phyloP scores from a whole-genome alignment of 305 asterid species.

The Fraxinus angustifolia region DNA sequence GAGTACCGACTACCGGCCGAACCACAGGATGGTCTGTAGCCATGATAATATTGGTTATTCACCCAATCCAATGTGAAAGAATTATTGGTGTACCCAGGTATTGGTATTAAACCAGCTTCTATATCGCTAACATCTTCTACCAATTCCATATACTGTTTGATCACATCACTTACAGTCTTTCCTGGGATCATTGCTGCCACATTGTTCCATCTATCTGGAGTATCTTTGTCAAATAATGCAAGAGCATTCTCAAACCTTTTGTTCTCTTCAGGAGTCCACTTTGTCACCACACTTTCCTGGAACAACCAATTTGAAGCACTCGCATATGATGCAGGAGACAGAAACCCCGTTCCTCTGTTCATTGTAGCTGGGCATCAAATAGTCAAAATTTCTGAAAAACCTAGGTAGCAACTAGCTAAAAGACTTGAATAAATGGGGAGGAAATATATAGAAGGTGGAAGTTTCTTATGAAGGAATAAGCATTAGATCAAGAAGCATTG shows the following conservation, averaged over 20 bases:
- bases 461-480: neutral
- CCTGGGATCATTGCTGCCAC: conserved; percentile 90
- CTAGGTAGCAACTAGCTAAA: neutral
- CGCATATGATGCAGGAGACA: neutral
- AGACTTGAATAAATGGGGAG: neutral
- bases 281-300: conserved; percentile 10
- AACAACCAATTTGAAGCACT: neutral
- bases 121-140: conserved; percentile 70
- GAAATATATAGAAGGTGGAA: neutral
- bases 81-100: conserved; percentile 55
- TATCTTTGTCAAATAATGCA: conserved; percentile 72
- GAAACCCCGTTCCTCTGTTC: neutral
- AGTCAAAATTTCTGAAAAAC: neutral
- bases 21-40: neutral
- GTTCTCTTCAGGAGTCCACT: conserved; percentile 83
- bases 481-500: neutral
- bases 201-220: conserved; percentile 86
- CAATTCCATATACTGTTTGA: conserved; percentile 64
- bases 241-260: conserved; percentile 78
- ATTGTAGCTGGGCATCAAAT: neutral
- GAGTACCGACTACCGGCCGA: conserved; percentile 12
- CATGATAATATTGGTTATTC: conserved; percentile 33
- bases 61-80: conserved; percentile 71
- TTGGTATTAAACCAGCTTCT: conserved; percentile 76
- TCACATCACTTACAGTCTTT: conserved; percentile 64